Evolutionary conservation across 306 rosid genomes (phyloP).

Genomic region (Gynostemma pentaphyllum): DNA sequence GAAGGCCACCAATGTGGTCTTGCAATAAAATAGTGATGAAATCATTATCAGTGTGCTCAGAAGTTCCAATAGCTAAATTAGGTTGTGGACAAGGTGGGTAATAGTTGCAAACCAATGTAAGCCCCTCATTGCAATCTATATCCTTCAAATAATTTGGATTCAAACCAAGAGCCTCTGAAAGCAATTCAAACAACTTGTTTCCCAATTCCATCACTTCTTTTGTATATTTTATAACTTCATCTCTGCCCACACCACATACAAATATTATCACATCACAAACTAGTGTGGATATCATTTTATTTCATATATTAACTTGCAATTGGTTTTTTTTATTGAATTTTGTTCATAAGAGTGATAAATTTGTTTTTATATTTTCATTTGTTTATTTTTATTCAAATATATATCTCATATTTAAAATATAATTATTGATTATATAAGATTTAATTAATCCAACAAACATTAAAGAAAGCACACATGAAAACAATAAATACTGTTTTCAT

Average conservation of each 20-base stretch:
- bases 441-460: no score
- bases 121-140: slow-evolving; percentile 16
- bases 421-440: no score
- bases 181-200: slow-evolving; percentile 9
- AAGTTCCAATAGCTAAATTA: slow-evolving; percentile 21
- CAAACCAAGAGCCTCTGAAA: slow-evolving; percentile 24
- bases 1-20: slow-evolving; percentile 32
- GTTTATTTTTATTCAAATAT: no score
- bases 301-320: no score
- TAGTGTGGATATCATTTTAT: no score
- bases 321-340: no score
- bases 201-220: slow-evolving; percentile 11
- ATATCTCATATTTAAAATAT: no score
- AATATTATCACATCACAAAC: no score
- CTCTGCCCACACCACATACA: slow-evolving; percentile 12
- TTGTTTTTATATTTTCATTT: no score
- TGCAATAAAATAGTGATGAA: slow-evolving; percentile 27
- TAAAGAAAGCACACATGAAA: no score
- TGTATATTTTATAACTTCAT: slow-evolving; percentile 11
- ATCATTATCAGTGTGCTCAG: slow-evolving; percentile 15
- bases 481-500: no score
- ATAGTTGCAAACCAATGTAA: slow-evolving; percentile 10
- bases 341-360: no score
- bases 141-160: slow-evolving; percentile 8
- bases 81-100: slow-evolving; percentile 37